Conservation (phyloP, 371 early-diverging fungal genomes). For the Encephalitozoon intestinalis region DNA sequence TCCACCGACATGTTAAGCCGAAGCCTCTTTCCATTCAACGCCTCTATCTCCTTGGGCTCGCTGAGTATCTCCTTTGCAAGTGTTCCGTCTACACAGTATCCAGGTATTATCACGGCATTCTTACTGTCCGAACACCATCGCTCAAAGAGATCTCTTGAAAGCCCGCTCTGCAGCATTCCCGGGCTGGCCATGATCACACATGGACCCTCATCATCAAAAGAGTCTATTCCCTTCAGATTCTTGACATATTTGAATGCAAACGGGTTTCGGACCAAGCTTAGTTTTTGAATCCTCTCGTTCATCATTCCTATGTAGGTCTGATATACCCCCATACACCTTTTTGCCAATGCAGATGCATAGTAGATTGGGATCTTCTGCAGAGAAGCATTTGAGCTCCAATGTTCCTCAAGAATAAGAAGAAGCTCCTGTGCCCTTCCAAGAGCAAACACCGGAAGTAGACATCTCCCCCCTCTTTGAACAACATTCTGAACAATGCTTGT, state of each 20-base stretch:
- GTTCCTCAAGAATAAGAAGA: conserved; percentile 92
- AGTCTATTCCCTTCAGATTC: conserved; percentile 76
- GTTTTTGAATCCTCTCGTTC: conserved; percentile 86
- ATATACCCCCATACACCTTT: conserved; percentile 93
- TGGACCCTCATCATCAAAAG: conserved; percentile 87
- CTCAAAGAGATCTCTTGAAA: conserved; percentile 91
- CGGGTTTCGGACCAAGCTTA: conserved; percentile 81
- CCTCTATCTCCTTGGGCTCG: conserved; percentile 77
- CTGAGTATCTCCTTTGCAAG: conserved; percentile 84
- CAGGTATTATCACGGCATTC: conserved; percentile 92
- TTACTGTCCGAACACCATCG: conserved; percentile 85
- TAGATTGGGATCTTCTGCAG: conserved; percentile 88
- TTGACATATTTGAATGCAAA: conserved; percentile 93
- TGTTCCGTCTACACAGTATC: conserved; percentile 97
- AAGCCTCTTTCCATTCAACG: conserved; percentile 76
- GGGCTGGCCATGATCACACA: conserved; percentile 99
- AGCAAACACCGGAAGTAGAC: conserved; percentile 95
- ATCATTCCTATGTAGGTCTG: conserved; percentile 98
- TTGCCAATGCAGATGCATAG: conserved; percentile 90
- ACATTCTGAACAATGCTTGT: conserved; percentile 71
- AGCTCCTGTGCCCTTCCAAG: conserved; percentile 96
- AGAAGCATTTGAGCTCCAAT: conserved; percentile 80
- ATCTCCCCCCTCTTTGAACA: conserved; percentile 86
- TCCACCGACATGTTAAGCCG: conserved; percentile 80
- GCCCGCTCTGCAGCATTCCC: conserved; percentile 97